Evolutionary conservation across 2,329 filamentous ascomycete genomes (phyloP).

Genomic region (Cercospora sesami): DNA sequence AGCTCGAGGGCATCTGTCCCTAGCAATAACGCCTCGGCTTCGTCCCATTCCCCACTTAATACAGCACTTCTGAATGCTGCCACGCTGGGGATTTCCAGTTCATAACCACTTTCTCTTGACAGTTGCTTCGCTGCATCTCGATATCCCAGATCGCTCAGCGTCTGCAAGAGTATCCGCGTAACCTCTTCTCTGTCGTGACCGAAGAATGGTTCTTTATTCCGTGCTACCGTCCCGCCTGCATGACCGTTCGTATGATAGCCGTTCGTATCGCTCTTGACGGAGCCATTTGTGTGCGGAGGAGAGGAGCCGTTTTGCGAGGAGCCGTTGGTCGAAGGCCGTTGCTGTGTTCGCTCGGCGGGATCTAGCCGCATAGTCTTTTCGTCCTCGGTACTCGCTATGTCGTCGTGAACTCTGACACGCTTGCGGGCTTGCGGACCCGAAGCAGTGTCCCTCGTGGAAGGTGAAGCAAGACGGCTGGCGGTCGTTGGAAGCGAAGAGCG

Average conservation of each 20-base stretch:
- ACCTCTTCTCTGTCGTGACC: conserved; percentile 92
- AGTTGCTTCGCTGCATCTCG: conserved; percentile 71
- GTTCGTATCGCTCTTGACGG: conserved; percentile 45
- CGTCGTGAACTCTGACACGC: conserved; percentile 44
- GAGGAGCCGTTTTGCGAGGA: conserved; percentile 38
- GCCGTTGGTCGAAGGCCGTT: conserved; percentile 42
- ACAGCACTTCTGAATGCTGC: conserved; percentile 82
- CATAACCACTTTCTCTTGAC: conserved; percentile 78
- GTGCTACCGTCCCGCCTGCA: conserved; percentile 23
- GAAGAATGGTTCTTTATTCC: conserved; percentile 59
- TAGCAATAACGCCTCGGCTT: conserved; percentile 80
- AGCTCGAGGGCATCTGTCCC: conserved; percentile 48
- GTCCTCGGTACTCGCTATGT: conserved; percentile 36
- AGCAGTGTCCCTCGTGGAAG: conserved; percentile 22
- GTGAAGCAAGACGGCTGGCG: conserved; percentile 27
- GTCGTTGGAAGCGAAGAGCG: conserved; percentile 29
- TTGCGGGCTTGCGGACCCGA: conserved; percentile 41
- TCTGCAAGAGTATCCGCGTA: conserved; percentile 87
- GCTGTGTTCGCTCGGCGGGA: conserved; percentile 44
- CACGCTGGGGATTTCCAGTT: conserved; percentile 82
- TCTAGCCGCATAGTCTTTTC: conserved; percentile 46
- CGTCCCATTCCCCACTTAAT: conserved; percentile 74
- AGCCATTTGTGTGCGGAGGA: conserved; percentile 44
- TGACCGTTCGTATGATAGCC: conserved; percentile 47
- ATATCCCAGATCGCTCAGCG: conserved; percentile 85